These are phyloP conservation scores for Escovopsis sp. DNA, from an alignment of 2,329 filamentous ascomycete genomes.

Conservation along the genomic window DNA sequence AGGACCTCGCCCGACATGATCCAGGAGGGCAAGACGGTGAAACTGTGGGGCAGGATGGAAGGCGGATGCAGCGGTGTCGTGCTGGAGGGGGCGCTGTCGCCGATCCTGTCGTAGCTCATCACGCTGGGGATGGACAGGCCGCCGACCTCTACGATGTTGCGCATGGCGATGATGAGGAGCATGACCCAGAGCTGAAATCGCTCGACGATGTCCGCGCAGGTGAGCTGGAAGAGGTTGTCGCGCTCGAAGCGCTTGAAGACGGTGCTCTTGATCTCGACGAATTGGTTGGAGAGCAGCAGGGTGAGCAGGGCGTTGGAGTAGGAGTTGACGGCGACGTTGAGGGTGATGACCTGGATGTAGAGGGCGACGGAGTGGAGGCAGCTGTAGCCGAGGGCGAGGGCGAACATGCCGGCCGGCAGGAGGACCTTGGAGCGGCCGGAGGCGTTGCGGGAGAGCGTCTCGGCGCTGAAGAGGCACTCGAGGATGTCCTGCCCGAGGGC, in stretches of 20 bases:
- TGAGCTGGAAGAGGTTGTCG: slow-evolving; percentile 91
- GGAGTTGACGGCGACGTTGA: slow-evolving; percentile 96
- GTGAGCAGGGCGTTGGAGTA: slow-evolving; percentile 94
- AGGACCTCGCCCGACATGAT: slow-evolving; percentile 66
- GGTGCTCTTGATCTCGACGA: slow-evolving; percentile 95
- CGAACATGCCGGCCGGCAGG: slow-evolving; percentile 79
- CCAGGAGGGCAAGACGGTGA: slow-evolving; percentile 77
- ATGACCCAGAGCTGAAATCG: slow-evolving; percentile 97
- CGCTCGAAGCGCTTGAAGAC: slow-evolving; percentile 99
- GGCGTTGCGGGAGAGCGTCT: slow-evolving; percentile 75
- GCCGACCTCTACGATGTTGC: slow-evolving; percentile 91
- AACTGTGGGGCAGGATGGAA: slow-evolving; percentile 76
- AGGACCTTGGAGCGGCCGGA: slow-evolving; percentile 85
- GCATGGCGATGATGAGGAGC: slow-evolving; percentile 86
- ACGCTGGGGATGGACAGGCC: slow-evolving; percentile 52
- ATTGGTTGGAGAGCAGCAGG: slow-evolving; percentile 88
- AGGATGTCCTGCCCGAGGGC: slow-evolving; percentile 91
- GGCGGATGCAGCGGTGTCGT: slow-evolving; percentile 46
- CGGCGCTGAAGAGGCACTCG: slow-evolving; percentile 85
- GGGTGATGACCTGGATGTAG: slow-evolving; percentile 94
- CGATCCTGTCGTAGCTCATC: slow-evolving; percentile 30
- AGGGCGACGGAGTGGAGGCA: slow-evolving; percentile 73
- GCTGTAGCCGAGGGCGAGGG: slow-evolving; percentile 75
- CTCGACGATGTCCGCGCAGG: slow-evolving; percentile 92
- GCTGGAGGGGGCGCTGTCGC: slow-evolving; percentile 32